These are phyloP conservation scores for Tuber calosporum DNA, from an alignment of 495 filamentous ascomycete genomes.

Conservation along the genomic window DNA sequence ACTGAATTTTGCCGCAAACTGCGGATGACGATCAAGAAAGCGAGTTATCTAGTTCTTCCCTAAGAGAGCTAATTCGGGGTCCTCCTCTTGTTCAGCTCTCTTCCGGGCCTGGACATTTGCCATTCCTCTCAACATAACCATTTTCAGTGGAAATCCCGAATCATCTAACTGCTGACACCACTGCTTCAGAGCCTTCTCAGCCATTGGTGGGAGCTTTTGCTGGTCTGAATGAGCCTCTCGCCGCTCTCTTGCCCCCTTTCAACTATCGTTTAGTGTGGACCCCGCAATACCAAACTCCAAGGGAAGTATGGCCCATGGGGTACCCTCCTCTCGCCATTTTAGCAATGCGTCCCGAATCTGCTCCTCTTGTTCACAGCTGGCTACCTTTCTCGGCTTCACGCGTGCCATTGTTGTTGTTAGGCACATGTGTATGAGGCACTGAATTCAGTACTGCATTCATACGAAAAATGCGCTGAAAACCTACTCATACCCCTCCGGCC, in stretches of 20 bases:
- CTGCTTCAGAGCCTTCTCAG: neutral
- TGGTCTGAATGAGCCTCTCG: neutral
- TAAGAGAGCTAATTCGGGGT: too few relatives aligned
- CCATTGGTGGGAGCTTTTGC: conserved; percentile 7
- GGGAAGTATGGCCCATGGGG: neutral
- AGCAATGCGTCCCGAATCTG: neutral
- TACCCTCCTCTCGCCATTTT: neutral
- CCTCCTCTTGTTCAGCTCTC: too few relatives aligned
- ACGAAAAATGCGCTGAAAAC: too few relatives aligned
- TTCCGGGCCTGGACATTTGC: too few relatives aligned
- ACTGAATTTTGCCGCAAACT: too few relatives aligned
- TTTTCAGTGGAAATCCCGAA: conserved; percentile 6
- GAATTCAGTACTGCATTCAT: too few relatives aligned
- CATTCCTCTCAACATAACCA: conserved; percentile 12
- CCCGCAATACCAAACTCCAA: neutral
- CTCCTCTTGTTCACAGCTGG: neutral
- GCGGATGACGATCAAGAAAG: too few relatives aligned
- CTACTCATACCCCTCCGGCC: too few relatives aligned
- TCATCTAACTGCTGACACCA: conserved; percentile 1
- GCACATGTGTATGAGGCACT: too few relatives aligned
- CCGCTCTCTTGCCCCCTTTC: too few relatives aligned
- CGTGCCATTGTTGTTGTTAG: neutral
- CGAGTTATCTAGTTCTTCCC: too few relatives aligned
- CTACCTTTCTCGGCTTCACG: neutral
- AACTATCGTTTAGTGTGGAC: too few relatives aligned